Evolutionary conservation across 2,329 filamentous ascomycete species (phyloP).

Genomic region (Aaosphaeria pasadenensis): DNA sequence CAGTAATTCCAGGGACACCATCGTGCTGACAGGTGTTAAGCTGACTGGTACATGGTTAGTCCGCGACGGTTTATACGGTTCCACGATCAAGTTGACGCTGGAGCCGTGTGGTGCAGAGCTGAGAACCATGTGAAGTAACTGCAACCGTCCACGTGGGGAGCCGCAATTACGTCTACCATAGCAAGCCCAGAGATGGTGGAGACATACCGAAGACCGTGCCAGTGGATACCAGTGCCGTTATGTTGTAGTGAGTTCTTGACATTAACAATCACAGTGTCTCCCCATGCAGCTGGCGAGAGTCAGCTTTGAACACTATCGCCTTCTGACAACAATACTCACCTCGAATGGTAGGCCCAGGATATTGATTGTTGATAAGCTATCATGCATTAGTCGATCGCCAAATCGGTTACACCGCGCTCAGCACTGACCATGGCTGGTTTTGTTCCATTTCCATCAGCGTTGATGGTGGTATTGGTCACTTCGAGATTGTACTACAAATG

Average conservation of each 20-base stretch:
- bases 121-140: too few species aligned
- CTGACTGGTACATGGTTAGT: slow-evolving; percentile 16
- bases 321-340: slow-evolving; percentile 1
- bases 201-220: slow-evolving; percentile 43
- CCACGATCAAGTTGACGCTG: too few species aligned
- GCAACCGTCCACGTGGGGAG: too few species aligned
- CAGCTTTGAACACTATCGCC: neutral
- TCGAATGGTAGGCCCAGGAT: slow-evolving; percentile 57
- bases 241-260: slow-evolving; percentile 16
- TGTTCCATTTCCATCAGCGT: slow-evolving; percentile 39
- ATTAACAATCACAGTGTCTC: slow-evolving; percentile 39
- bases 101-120: too few species aligned
- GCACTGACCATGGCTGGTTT: slow-evolving; percentile 23
- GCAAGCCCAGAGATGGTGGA: too few species aligned
- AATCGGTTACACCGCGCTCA: slow-evolving; percentile 24
- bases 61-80: too few species aligned
- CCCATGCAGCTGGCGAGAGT: slow-evolving; percentile 27
- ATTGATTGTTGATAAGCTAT: slow-evolving; percentile 53
- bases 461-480: slow-evolving; percentile 41
- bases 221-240: slow-evolving; percentile 52
- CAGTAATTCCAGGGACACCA: slow-evolving; percentile 48
- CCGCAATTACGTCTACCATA: too few species aligned
- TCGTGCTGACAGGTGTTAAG: slow-evolving; percentile 47
- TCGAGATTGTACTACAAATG: slow-evolving; percentile 32
- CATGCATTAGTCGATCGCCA: slow-evolving; percentile 14